Evolutionary conservation across 1,284 basidiomycete genomes (phyloP), one percentile per base, ranked within the genome.

Genomic region (Ustilago curta): DNA sequence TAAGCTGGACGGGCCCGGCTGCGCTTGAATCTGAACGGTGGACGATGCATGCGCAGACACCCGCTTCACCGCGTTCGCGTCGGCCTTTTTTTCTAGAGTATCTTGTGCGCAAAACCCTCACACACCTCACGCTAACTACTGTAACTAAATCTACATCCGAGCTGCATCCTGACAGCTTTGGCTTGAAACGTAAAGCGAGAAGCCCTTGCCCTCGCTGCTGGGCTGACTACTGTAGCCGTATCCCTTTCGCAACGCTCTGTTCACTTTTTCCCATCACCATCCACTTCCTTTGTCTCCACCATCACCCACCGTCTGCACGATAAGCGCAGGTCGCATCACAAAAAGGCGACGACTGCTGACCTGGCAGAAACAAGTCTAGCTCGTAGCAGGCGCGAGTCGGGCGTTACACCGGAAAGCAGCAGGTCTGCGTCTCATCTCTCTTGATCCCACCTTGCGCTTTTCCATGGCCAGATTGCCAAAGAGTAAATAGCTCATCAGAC

Each of bases 81-180:
- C 29, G 14, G 45, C 29, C 16, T 21, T 16, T 31, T 21, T 25
- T 48, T 37, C 8, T 21, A n/a, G n/a, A 7, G 16, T 48, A 39
- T 37, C 43, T 40, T 35, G 8, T 21, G 47, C 2, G 16, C n/a
- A n/a, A n/a, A n/a, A 35, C 8, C 29, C 43, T 32, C 23, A 35
- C 27, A 7, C n/a, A n/a, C n/a, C n/a, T n/a, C n/a, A n/a, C n/a
- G n/a, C n/a, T n/a, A n/a, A n/a, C n/a, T n/a, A n/a, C n/a, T n/a
- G n/a, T n/a, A n/a, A n/a, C 27, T 27, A 47, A 29, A 42, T 3
- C 32, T 42, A 58, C 16, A 65, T 21, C 64, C 64, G 64, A 59
- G 64, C 57, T 66, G 57, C 64, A 56, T 49, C 23, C 12, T 53
- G 55, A 58, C 55, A 58, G 54, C 54, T 57, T 47, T 29, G 27